Evolutionary conservation across 2,329 filamentous ascomycete species (phyloP).

Genomic region (Huntiella decipiens): DNA sequence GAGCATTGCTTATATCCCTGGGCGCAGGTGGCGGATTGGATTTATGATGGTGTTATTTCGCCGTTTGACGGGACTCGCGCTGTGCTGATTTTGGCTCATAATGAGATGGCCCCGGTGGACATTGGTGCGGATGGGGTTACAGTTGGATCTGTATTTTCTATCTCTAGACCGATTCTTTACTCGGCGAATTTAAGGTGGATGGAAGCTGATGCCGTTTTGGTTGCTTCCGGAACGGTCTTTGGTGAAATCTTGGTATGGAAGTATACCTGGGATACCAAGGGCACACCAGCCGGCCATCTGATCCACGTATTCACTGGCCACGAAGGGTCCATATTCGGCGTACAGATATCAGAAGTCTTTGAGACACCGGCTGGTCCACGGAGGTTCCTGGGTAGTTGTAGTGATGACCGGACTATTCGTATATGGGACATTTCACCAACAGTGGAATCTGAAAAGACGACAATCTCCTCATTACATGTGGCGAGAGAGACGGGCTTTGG

Average conservation of each 20-base stretch:
- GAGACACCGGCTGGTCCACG: constrained; percentile 20
- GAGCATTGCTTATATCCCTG: constrained; percentile 2
- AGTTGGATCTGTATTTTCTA: constrained; percentile 35
- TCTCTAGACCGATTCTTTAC: constrained; percentile 71
- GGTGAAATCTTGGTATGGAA: constrained; percentile 88
- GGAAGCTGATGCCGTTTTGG: constrained; percentile 38
- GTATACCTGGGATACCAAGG: constrained; percentile 25
- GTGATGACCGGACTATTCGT: constrained; percentile 77
- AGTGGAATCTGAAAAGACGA: constrained; percentile 9
- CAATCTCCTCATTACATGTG: constrained; percentile 18
- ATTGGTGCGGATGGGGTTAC: constrained; percentile 16
- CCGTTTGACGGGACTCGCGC: constrained; percentile 25
- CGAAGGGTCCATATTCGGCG: constrained; percentile 85
- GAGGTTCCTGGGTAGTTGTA: constrained; percentile 73
- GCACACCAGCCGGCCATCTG: constrained; percentile 20
- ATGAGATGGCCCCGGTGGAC: constrained; percentile 45
- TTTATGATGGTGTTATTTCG: constrained; percentile 46
- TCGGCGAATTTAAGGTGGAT: constrained; percentile 57
- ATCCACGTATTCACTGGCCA: constrained; percentile 46
- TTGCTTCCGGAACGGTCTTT: constrained; percentile 83
- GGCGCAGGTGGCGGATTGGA: constrained; percentile 47
- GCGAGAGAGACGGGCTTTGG: constrained; percentile 46
- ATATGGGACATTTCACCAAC: constrained; percentile 59
- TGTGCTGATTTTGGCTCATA: constrained; percentile 68
- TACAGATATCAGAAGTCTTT: constrained; percentile 48